A percentile compares a stretch with the other conserved stretches of the same genome.
Evolutionary conservation across 257 asterid genomes (phyloP).

Genomic region (Fraxinus cuspidata): DNA sequence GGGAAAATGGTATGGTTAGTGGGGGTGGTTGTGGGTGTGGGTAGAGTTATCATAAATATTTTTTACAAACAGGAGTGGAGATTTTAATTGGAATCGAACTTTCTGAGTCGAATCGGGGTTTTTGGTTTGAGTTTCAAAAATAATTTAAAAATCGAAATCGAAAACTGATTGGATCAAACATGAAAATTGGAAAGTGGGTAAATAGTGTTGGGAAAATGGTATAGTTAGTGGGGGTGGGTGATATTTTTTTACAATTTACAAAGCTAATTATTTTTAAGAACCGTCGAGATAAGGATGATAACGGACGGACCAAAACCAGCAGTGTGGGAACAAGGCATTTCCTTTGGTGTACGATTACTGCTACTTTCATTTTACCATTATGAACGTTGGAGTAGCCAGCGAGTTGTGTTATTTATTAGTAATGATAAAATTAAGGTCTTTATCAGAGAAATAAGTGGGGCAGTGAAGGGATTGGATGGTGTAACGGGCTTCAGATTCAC

Average conservation of each 20-base stretch:
- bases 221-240: neutral
- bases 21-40: neutral
- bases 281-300: too few relatives aligned
- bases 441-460: neutral
- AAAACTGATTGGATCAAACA: neutral
- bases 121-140: too few relatives aligned
- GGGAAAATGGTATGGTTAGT: neutral
- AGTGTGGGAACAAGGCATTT: too few relatives aligned
- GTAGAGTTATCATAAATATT: neutral
- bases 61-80: too few relatives aligned
- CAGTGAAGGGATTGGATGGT: neutral
- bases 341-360: neutral
- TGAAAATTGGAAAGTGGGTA: neutral
- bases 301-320: neutral
- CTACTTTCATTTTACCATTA: neutral
- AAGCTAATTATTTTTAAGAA: too few relatives aligned
- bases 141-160: too few relatives aligned
- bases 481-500: neutral
- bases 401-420: neutral
- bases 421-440: neutral
- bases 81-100: too few relatives aligned
- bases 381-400: slow-evolving; percentile 3
- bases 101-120: too few relatives aligned
- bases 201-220: neutral
- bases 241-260: neutral